Conservation (phyloP, 2,329 filamentous ascomycete species). For the Phyllosticta capitalensis region DNA sequence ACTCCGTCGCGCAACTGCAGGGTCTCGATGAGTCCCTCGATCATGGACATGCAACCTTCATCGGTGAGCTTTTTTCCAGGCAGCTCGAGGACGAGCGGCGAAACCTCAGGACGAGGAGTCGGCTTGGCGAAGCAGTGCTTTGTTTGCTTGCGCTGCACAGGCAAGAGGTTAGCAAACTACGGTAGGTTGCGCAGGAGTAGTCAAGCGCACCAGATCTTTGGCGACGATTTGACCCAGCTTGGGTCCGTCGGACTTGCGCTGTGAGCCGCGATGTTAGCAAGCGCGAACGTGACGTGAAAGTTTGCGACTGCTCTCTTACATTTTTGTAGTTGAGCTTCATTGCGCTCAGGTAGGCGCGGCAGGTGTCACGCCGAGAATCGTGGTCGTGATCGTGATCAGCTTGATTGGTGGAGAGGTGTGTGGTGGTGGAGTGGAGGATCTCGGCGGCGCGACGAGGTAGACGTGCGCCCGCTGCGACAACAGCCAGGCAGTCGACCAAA, state of each 20-base stretch:
- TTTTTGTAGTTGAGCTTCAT: constrained; percentile 31
- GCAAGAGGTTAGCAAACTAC: constrained; percentile 15
- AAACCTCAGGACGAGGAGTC: constrained; percentile 21
- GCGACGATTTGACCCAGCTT: constrained; percentile 38
- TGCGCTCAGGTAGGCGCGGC: background rate
- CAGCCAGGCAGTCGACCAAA: background rate
- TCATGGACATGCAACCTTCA: constrained; percentile 34
- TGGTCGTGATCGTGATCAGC: background rate
- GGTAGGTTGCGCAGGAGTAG: constrained; percentile 13
- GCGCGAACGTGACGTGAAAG: background rate
- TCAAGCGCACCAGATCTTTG: constrained; percentile 32
- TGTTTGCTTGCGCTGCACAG: constrained; percentile 24
- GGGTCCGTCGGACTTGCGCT: constrained; percentile 38
- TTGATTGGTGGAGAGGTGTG: background rate
- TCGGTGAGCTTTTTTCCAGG: constrained; percentile 38
- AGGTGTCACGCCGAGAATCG: background rate
- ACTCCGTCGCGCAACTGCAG: constrained; percentile 23
- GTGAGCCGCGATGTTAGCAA: background rate
- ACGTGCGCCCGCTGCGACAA: background rate
- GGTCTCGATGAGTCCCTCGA: constrained; percentile 33
- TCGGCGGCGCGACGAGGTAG: background rate
- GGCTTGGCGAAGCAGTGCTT: constrained; percentile 13
- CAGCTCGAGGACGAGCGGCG: constrained; percentile 35
- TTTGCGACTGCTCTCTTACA: constrained; percentile 18
- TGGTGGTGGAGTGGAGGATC: background rate